Conservation (phyloP, 768 basidiomycete species). For the Rhodotorula paludigena region DNA sequence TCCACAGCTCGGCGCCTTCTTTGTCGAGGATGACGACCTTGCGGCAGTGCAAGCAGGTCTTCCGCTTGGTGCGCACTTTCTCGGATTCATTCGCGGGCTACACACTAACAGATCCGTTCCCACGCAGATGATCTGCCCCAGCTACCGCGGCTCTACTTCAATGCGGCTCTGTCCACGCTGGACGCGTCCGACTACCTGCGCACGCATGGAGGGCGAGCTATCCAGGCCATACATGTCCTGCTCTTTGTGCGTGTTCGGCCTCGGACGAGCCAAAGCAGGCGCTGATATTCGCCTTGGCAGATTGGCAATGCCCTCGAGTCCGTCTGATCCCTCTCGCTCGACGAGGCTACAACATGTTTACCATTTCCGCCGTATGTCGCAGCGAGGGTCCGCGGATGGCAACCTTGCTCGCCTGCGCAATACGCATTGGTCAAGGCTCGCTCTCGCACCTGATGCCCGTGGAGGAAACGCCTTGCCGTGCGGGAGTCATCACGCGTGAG, state of each 20-base stretch:
- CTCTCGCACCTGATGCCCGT: not conserved
- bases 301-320: not conserved
- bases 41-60: not conserved
- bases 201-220: not conserved
- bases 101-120: not conserved
- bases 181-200: not conserved
- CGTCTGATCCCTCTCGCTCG: not conserved
- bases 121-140: not conserved
- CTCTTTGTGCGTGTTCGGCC: not conserved
- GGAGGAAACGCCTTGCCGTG: not conserved
- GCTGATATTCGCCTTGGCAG: not conserved
- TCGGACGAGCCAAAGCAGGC: not conserved
- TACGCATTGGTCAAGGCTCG: not conserved
- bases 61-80: not conserved
- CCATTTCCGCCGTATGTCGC: not conserved
- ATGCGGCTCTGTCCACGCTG: not conserved
- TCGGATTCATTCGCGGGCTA: not conserved
- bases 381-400: not conserved
- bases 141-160: not conserved
- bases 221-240: not conserved
- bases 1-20: not conserved
- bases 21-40: not conserved
- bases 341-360: not conserved
- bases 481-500: not conserved
- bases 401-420: not conserved